Percentiles rank a stretch among this genome's conserved stretches.
Conservation (phyloP, 176 grass and related monocot species). For the Lolium rigidum region DNA sequence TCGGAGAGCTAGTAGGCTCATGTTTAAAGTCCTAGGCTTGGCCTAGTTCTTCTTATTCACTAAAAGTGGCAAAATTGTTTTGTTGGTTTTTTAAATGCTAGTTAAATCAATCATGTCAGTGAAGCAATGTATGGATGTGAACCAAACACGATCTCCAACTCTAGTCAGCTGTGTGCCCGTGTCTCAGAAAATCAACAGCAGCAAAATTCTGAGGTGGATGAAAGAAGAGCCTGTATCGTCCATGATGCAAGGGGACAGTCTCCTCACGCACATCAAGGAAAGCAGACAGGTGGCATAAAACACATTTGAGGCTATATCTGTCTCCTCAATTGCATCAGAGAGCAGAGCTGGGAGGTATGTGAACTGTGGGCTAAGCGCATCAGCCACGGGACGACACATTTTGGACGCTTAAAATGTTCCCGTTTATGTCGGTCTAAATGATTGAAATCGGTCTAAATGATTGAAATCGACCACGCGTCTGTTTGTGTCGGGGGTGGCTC, state of each 20-base stretch:
- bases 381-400: too few relatives aligned
- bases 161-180: not conserved
- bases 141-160: not conserved
- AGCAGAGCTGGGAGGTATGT: not conserved
- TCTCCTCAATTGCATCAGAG: not conserved
- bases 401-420: too few relatives aligned
- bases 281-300: not conserved
- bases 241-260: not conserved
- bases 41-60: too few relatives aligned
- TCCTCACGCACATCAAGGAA: not conserved
- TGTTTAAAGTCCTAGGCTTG: too few relatives aligned
- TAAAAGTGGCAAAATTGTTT: too few relatives aligned
- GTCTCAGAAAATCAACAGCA: not conserved
- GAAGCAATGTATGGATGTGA: not conserved
- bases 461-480: too few relatives aligned
- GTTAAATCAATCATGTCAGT: not conserved
- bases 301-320: not conserved
- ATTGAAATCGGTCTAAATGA: too few relatives aligned
- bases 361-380: too few relatives aligned
- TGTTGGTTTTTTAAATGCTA: too few relatives aligned
- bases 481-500: too few relatives aligned
- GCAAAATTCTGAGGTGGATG: not conserved
- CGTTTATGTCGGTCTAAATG: too few relatives aligned
- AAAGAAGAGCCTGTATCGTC: not conserved
- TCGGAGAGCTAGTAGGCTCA: too few relatives aligned